Conservation (phyloP, 441 rosid genomes). For the Metrosideros polymorpha region DNA sequence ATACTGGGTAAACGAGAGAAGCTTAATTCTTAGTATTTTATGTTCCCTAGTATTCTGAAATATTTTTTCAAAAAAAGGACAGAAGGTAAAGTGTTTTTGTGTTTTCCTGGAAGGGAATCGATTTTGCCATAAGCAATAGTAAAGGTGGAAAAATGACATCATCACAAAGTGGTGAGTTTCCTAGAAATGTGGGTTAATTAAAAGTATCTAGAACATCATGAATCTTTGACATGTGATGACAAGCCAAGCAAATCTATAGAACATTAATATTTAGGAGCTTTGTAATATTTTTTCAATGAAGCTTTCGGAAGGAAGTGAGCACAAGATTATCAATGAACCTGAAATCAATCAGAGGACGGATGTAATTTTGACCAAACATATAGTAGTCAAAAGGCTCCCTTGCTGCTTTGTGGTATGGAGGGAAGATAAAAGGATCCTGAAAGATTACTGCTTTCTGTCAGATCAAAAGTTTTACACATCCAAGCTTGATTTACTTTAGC, state of each 20-base stretch:
- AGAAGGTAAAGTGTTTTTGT: neutral
- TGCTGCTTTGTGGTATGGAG: constrained; percentile 77
- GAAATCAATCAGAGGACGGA: constrained; percentile 82
- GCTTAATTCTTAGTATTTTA: neutral
- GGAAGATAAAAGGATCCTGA: constrained; percentile 78
- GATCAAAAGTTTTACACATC: constrained; percentile 4
- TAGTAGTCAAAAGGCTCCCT: constrained; percentile 94
- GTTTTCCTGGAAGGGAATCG: neutral
- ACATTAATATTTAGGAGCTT: neutral
- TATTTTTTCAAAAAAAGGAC: neutral
- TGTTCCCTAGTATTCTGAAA: neutral
- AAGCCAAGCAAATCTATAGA: neutral
- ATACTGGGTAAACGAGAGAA: neutral
- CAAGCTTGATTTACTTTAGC: neutral
- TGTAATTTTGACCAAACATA: constrained; percentile 87
- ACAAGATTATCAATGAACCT: constrained; percentile 34
- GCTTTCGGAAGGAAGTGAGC: neutral
- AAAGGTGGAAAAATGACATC: neutral
- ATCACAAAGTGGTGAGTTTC: neutral
- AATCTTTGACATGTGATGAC: neutral
- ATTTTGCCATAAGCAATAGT: neutral
- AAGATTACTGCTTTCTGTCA: constrained; percentile 19
- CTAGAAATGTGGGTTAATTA: neutral
- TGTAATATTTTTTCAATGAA: neutral
- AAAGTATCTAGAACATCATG: neutral